phyloP scores from a whole-genome alignment of 176 grass and related monocot genomes.

The Chrysopogon serrulatus region DNA sequence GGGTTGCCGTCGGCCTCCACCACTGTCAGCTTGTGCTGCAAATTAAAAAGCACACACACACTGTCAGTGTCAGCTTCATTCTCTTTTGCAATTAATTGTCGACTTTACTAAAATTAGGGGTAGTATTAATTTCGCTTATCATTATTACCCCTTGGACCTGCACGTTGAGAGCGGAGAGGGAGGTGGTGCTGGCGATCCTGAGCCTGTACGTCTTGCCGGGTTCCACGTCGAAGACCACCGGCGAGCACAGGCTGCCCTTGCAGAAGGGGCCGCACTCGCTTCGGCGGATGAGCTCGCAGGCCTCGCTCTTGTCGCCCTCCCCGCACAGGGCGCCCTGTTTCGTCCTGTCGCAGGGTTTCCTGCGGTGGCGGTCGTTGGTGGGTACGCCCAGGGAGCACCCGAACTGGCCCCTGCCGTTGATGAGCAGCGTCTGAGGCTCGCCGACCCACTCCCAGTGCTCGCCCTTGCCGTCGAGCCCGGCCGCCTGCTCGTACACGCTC shows the following conservation, averaged over 20 bases:
- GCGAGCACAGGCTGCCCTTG: constrained; percentile 29
- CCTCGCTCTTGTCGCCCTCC: background rate
- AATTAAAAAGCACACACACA: background rate
- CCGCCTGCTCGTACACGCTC: constrained; percentile 58
- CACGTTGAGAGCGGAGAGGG: constrained; percentile 68
- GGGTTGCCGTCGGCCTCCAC: constrained; percentile 90
- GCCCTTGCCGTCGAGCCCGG: constrained; percentile 45
- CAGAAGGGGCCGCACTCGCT: constrained; percentile 37
- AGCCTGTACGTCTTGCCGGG: constrained; percentile 75
- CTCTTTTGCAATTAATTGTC: too few relatives aligned
- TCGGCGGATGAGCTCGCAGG: background rate
- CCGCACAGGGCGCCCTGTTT: too few relatives aligned
- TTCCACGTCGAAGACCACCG: constrained; percentile 43
- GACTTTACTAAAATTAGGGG: too few relatives aligned
- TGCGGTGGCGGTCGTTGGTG: too few relatives aligned
- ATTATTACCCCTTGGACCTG: constrained; percentile 47
- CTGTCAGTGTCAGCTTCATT: too few relatives aligned
- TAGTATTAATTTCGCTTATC: too few relatives aligned
- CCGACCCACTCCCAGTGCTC: constrained; percentile 68
- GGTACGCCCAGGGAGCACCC: constrained; percentile 60
- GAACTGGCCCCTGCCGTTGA: constrained; percentile 78
- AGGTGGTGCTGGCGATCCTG: constrained; percentile 72
- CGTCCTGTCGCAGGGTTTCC: background rate
- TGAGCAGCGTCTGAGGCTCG: constrained; percentile 78
- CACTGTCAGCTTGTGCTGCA: constrained; percentile 70